These are phyloP conservation scores for Solanum arcanum DNA, from an alignment of 257 asterid species.

Conservation along the genomic window DNA sequence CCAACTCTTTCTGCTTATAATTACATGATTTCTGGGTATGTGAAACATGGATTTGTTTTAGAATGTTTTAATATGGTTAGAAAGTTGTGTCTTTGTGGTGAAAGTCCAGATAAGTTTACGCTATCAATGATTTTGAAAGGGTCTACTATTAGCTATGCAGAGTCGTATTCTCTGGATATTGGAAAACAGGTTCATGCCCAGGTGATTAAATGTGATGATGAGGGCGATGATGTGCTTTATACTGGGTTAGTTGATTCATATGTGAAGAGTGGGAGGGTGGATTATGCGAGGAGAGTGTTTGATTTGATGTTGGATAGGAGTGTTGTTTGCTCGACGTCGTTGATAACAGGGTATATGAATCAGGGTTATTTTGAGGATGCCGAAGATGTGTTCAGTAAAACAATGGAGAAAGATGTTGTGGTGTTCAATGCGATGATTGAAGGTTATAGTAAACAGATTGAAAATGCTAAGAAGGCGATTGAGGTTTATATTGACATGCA, in stretches of 20 bases:
- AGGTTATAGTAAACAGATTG: conserved; percentile 69
- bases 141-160: conserved; percentile 23
- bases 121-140: conserved; percentile 72
- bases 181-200: conserved; percentile 61
- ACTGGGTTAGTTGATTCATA: conserved; percentile 75
- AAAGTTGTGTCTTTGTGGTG: conserved; percentile 27
- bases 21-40: conserved; percentile 70
- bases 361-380: conserved; percentile 46
- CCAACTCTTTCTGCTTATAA: conserved; percentile 71
- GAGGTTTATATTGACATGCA: conserved; percentile 57
- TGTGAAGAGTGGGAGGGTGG: conserved; percentile 48
- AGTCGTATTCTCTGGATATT: not conserved
- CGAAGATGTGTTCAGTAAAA: conserved; percentile 52
- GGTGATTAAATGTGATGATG: conserved; percentile 31
- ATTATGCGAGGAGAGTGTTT: conserved; percentile 60
- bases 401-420: conserved; percentile 59
- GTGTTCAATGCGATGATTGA: conserved; percentile 96
- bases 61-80: conserved; percentile 47
- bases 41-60: conserved; percentile 31
- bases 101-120: conserved; percentile 61
- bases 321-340: conserved; percentile 72
- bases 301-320: conserved; percentile 60
- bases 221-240: conserved; percentile 65
- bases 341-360: conserved; percentile 88
- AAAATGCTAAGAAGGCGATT: conserved; percentile 56